These are phyloP conservation scores for Komagataella phaffii DNA, from an alignment of 805 yeast genomes.

Conservation along the genomic window DNA sequence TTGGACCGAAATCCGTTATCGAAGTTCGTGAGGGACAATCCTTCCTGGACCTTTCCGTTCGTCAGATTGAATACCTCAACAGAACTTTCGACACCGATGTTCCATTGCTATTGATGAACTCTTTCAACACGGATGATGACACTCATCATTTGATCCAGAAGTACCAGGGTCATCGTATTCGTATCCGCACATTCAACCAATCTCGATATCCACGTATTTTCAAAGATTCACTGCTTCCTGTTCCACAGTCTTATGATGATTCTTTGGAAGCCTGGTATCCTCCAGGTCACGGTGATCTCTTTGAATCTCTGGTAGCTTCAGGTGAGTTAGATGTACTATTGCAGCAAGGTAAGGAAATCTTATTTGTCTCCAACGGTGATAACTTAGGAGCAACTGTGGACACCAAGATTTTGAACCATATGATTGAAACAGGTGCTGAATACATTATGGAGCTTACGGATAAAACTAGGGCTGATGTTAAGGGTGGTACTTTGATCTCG, in stretches of 20 bases:
- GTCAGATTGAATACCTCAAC: conserved; percentile 94
- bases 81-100: conserved; percentile 85
- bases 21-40: conserved; percentile 99
- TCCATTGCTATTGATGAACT: conserved; percentile 94
- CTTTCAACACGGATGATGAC: conserved; percentile 94
- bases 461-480: conserved; percentile 97
- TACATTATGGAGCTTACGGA: conserved; percentile 98
- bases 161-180: conserved; percentile 91
- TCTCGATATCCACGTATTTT: conserved; percentile 94
- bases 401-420: conserved; percentile 77
- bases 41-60: conserved; percentile 85
- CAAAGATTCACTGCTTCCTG: conserved; percentile 93
- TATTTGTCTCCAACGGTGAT: conserved; percentile 96
- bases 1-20: conserved; percentile 95
- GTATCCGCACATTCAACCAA: conserved; percentile 93
- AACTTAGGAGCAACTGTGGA: conserved; percentile 98
- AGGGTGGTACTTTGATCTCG: conserved; percentile 96
- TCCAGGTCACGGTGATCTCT: conserved; percentile 99
- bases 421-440: conserved; percentile 84
- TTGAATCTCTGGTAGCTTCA: conserved; percentile 76
- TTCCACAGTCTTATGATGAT: conserved; percentile 67
- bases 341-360: conserved; percentile 86
- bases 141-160: conserved; percentile 92
- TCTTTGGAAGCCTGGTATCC: conserved; percentile 90
- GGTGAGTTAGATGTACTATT: conserved; percentile 87